Evolutionary conservation across 169 alveolate genomes (phyloP).

Genomic region (Eimeria maxima): DNA sequence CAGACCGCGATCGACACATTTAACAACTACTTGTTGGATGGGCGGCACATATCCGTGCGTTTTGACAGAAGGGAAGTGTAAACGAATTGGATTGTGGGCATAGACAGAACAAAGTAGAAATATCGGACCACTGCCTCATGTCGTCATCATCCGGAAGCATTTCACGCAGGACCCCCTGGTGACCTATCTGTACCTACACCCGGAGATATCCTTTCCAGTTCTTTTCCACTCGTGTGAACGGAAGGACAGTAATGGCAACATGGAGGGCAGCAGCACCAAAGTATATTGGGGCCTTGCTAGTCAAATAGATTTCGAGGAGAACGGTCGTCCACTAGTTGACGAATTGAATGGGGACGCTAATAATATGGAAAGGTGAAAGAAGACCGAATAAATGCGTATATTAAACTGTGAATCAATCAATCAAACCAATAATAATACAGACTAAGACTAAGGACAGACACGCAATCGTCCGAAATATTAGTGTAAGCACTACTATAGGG

Average conservation of each 20-base stretch:
- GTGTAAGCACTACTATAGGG: slow-evolving; percentile 13
- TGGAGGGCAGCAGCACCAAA: slow-evolving; percentile 32
- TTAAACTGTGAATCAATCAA: neutral
- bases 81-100: slow-evolving; percentile 22
- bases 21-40: slow-evolving; percentile 80
- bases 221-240: neutral
- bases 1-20: slow-evolving; percentile 81
- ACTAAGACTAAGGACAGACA: slow-evolving; percentile 38
- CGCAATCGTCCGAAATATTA: slow-evolving; percentile 11
- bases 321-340: slow-evolving; percentile 52
- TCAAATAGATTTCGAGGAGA: slow-evolving; percentile 31
- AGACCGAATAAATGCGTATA: neutral
- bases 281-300: slow-evolving; percentile 17
- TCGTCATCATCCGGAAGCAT: slow-evolving; percentile 11
- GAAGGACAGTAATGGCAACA: neutral
- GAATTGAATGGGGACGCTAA: slow-evolving; percentile 41
- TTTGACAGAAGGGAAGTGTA: slow-evolving; percentile 82
- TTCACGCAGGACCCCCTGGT: slow-evolving; percentile 22
- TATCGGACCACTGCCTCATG: neutral
- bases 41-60: slow-evolving; percentile 84
- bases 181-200: slow-evolving; percentile 28
- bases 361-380: neutral
- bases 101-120: neutral
- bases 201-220: neutral
- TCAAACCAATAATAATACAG: neutral